These are phyloP conservation scores for Ophiostoma novo-ulmi DNA, from an alignment of 2,329 filamentous ascomycete genomes.

Conservation along the genomic window DNA sequence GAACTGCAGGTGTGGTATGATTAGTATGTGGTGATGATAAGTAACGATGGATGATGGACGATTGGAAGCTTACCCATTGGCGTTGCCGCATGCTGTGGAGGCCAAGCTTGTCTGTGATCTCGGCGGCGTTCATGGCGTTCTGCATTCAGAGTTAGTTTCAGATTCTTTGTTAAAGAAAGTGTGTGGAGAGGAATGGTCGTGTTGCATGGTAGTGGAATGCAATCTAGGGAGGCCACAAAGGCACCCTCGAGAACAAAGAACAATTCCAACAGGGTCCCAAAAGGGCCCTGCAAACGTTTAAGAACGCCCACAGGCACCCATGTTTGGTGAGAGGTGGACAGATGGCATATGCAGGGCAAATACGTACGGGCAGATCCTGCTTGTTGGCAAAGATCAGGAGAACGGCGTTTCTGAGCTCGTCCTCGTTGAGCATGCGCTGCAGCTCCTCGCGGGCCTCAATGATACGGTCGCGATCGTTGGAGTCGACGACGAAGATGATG, in stretches of 20 bases:
- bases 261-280: not conserved
- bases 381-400: conserved; percentile 99
- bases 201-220: conserved; percentile 6
- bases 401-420: conserved; percentile 95
- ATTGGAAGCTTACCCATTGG: conserved; percentile 74
- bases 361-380: conserved; percentile 92
- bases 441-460: conserved; percentile 95
- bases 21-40: not conserved
- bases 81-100: conserved; percentile 98
- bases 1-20: conserved; percentile 46
- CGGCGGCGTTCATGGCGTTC: conserved; percentile 99
- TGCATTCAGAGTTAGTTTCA: conserved; percentile 36
- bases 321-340: not conserved
- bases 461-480: conserved; percentile 96
- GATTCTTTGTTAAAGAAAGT: not conserved
- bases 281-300: not conserved
- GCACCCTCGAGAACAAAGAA: conserved; percentile 16
- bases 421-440: conserved; percentile 97
- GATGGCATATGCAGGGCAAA: not conserved
- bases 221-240: conserved; percentile 17
- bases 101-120: conserved; percentile 99
- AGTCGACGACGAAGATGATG: conserved; percentile 99
- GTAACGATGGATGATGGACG: too few species aligned
- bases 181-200: not conserved
- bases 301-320: not conserved